These are phyloP conservation scores for Mangifera indica DNA, from an alignment of 345 rosid species.

Conservation along the genomic window DNA sequence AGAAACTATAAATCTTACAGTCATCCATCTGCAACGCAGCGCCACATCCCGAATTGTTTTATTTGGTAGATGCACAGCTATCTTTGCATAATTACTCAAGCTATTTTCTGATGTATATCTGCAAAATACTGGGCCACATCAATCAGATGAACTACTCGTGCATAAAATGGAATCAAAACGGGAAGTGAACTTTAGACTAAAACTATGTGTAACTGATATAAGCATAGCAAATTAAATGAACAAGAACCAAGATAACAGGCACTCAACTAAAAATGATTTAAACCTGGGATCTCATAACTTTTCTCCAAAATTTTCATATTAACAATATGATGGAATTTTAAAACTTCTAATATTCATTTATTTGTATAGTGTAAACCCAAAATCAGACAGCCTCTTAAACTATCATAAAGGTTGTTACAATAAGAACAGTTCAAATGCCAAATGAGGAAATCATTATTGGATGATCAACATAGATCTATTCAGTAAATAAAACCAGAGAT, in stretches of 20 bases:
- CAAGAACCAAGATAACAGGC: background rate
- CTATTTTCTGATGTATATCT: slow-evolving; percentile 46
- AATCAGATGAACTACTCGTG: slow-evolving; percentile 7
- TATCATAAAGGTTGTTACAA: background rate
- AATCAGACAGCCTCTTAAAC: background rate
- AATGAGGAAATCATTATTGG: background rate
- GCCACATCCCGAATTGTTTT: slow-evolving; percentile 84
- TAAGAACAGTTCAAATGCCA: background rate
- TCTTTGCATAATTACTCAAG: slow-evolving; percentile 55
- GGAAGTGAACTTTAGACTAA: background rate
- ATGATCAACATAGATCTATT: too few species aligned
- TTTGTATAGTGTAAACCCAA: background rate
- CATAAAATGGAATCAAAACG: background rate
- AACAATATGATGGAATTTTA: background rate
- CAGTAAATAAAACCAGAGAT: too few species aligned
- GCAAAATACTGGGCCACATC: slow-evolving; percentile 16
- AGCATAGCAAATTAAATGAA: background rate
- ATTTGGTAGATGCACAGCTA: slow-evolving; percentile 45
- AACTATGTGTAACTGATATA: background rate
- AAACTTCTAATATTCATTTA: background rate
- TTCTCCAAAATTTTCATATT: background rate
- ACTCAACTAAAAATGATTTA: background rate
- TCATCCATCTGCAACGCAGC: slow-evolving; percentile 70
- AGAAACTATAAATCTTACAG: slow-evolving; percentile 32
- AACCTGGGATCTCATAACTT: background rate